These are phyloP conservation scores for Salvia sclarea DNA, from an alignment of 305 asterid species.

Conservation along the genomic window DNA sequence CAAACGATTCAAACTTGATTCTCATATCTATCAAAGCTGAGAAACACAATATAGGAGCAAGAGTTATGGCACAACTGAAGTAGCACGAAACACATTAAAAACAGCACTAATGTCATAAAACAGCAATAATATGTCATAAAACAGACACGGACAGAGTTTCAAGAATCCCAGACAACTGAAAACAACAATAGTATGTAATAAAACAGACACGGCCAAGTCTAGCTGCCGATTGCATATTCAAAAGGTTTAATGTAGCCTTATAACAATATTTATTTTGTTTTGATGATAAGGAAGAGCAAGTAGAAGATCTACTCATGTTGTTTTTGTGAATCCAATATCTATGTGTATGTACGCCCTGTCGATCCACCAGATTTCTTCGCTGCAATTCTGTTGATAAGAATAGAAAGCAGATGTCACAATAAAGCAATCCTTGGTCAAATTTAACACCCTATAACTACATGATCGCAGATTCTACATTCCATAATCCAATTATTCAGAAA, in stretches of 20 bases:
- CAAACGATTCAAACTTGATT: not conserved
- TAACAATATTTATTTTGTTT: not conserved
- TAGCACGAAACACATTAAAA: too few relatives aligned
- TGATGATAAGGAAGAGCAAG: not conserved
- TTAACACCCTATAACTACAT: not conserved
- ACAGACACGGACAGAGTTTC: not conserved
- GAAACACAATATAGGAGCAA: too few relatives aligned
- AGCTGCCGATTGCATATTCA: too few relatives aligned
- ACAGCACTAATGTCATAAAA: too few relatives aligned
- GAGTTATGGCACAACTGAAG: too few relatives aligned
- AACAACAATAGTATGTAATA: not conserved
- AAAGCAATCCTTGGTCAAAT: not conserved
- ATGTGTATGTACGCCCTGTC: too few relatives aligned
- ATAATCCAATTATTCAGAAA: too few relatives aligned
- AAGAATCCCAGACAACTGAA: slow-evolving; percentile 4
- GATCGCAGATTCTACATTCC: not conserved
- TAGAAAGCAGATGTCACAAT: too few relatives aligned
- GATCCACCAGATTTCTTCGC: slow-evolving; percentile 2
- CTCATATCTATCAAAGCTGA: too few relatives aligned
- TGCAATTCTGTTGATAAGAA: slow-evolving; percentile 13
- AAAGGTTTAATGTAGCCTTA: too few relatives aligned
- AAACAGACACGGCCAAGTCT: not conserved
- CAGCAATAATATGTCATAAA: too few relatives aligned
- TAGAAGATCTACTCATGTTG: not conserved
- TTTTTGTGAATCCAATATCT: not conserved